phyloP scores from a whole-genome alignment of 352 stramenopile species.

The Globisporangium echinulatum region DNA sequence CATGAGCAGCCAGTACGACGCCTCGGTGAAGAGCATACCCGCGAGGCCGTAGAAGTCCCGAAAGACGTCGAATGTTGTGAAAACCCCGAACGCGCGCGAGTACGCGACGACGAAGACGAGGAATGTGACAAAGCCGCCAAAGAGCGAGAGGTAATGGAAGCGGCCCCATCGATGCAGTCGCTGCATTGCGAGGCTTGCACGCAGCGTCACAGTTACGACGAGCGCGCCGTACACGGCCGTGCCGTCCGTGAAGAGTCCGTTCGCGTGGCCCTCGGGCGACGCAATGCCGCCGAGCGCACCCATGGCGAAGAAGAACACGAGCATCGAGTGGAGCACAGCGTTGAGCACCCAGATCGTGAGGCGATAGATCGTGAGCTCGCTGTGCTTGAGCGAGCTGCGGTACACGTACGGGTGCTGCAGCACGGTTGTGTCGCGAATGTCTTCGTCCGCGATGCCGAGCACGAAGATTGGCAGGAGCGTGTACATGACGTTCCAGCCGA shows the following conservation, averaged over 20 bases:
- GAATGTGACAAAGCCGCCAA: slow-evolving; percentile 57
- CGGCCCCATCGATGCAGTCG: slow-evolving; percentile 67
- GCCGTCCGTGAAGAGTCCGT: slow-evolving; percentile 66
- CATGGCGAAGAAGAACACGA: slow-evolving; percentile 69
- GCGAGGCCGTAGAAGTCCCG: slow-evolving; percentile 67
- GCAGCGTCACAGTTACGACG: slow-evolving; percentile 72
- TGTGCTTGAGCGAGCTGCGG: slow-evolving; percentile 52
- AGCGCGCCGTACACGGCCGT: slow-evolving; percentile 75
- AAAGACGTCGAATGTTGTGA: slow-evolving; percentile 67
- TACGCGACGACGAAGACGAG: slow-evolving; percentile 68
- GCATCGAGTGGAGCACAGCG: slow-evolving; percentile 59
- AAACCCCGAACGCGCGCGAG: slow-evolving; percentile 53
- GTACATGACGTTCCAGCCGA: slow-evolving; percentile 95
- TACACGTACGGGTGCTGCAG: slow-evolving; percentile 79
- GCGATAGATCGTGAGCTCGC: slow-evolving; percentile 51
- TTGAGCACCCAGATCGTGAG: slow-evolving; percentile 69
- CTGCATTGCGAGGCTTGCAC: slow-evolving; percentile 70
- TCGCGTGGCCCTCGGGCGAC: slow-evolving; percentile 33
- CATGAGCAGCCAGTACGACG: slow-evolving; percentile 56
- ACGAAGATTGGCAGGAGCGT: slow-evolving; percentile 92
- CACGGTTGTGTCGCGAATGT: slow-evolving; percentile 68
- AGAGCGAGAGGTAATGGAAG: slow-evolving; percentile 61
- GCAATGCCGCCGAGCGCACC: slow-evolving; percentile 32
- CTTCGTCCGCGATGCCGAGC: slow-evolving; percentile 76
- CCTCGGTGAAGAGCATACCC: slow-evolving; percentile 44